phyloP scores from a whole-genome alignment of 495 filamentous ascomycete genomes.

The Cercophora samala region DNA sequence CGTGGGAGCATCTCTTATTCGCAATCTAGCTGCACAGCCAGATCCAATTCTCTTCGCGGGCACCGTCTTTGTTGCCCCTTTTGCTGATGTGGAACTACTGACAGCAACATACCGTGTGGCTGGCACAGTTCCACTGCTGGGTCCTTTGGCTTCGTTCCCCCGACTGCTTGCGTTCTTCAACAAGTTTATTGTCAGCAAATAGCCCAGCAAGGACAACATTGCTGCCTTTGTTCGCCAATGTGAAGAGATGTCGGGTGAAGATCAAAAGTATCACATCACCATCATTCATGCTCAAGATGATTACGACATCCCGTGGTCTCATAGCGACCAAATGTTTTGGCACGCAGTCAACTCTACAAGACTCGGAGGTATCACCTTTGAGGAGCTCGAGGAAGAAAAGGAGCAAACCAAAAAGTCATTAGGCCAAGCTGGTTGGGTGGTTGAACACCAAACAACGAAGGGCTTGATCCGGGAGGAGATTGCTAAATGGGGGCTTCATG shows the following conservation, averaged over 20 bases:
- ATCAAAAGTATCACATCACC: conserved; percentile 52
- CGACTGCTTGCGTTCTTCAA: conserved; percentile 40
- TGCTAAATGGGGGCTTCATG: conserved; percentile 40
- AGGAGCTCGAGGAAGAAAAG: conserved; percentile 20
- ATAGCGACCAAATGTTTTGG: conserved; percentile 54
- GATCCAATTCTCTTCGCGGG: conserved; percentile 55
- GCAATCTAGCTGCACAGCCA: conserved; percentile 15
- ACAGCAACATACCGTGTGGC: conserved; percentile 59
- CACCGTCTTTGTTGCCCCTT: conserved; percentile 73
- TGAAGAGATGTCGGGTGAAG: conserved; percentile 31
- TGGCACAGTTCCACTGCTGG: conserved; percentile 72
- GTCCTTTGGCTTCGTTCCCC: conserved; percentile 57
- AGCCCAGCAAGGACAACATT: conserved; percentile 47
- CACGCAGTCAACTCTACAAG: conserved; percentile 52
- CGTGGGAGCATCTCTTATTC: conserved; percentile 64
- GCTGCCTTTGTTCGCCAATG: conserved; percentile 40
- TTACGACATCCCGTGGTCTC: conserved; percentile 65
- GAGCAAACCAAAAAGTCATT: conserved; percentile 6
- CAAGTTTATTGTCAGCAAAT: conserved; percentile 46
- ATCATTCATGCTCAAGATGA: conserved; percentile 73
- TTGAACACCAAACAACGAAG: conserved; percentile 9
- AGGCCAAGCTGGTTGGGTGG: conserved; percentile 12
- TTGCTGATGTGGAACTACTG: conserved; percentile 66
- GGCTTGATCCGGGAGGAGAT: conserved; percentile 34
- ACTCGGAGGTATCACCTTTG: conserved; percentile 9